Base-by-base conservation (phyloP, 768 basidiomycete genomes). In the Podaxis carcinomalis region DNA sequence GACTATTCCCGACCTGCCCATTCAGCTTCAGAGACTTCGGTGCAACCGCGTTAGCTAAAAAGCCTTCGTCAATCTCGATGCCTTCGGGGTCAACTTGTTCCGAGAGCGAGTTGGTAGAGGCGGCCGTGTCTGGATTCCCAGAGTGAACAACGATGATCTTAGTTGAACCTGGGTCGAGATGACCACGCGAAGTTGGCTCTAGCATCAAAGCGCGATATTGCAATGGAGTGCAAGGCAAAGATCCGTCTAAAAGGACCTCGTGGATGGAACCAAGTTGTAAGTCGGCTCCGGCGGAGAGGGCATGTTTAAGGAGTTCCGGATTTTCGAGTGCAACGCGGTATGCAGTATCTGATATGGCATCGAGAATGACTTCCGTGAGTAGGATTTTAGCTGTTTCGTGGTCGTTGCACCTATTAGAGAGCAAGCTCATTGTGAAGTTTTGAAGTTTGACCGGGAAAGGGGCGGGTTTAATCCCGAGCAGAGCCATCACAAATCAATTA, bases 151-250 rank as follows among this genome's bases (percentile, higher is more conserved):
- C 68, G 53, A 87, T 74, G 53, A 93, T 72, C 50, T 73, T 77
- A 0, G 92, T 92, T 19, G 64, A 57, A 11, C 77, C 78, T 32
- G 71, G 71, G 37, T 75, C 68, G 13, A 81, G 77, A 63, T 78
- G 74, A 32, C 93, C 93, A 74, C 94, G 92, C n/a, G 79, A 73
- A 23, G 88, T 85, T 9, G 93, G 92, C 62, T 88, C 82, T 3
- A 84, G 65, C 77, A 91, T 80, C 56, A 83, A 80, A 27, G 91
- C 69, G 47, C 74, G 77, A 62, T 82, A 88, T 37, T 68, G 67
- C 65, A 57, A 49, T 64, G 54, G 16, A 46, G 16, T 27, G 23
- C 68, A 61, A 32, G 65, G 57, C 2, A 49, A 47, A 14, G 63
- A 36, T 32, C 66, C 49, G 51, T 61, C 54, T 63, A 69, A 40